phyloP scores from a whole-genome alignment of 768 basidiomycete species.

The Butyriboletus loyo region DNA sequence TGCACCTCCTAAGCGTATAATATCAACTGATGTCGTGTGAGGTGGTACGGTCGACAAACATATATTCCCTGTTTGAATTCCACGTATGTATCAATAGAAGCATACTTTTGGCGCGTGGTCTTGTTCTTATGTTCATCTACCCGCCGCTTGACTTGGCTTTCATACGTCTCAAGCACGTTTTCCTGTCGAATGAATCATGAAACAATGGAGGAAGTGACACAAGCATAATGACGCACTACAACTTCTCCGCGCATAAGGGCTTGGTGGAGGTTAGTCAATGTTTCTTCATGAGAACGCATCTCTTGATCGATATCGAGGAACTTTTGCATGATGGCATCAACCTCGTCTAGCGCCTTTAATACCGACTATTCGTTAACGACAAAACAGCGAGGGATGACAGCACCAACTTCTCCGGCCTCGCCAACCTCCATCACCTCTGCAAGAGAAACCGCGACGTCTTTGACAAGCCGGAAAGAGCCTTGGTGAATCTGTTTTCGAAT shows the following conservation, averaged over 20 bases:
- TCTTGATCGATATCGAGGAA: conserved; percentile 65
- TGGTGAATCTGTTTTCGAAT: conserved; percentile 49
- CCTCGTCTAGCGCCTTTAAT: conserved; percentile 49
- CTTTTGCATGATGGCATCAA: conserved; percentile 67
- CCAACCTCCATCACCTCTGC: conserved; percentile 61
- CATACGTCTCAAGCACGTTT: conserved; percentile 50
- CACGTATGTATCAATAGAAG: conserved; percentile 54
- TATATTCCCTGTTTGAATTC: conserved; percentile 65
- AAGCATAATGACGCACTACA: conserved; percentile 46
- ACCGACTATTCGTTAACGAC: background rate
- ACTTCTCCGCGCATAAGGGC: conserved; percentile 50
- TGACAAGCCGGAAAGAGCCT: conserved; percentile 42
- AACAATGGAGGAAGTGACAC: background rate
- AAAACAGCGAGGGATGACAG: background rate
- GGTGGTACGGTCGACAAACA: conserved; percentile 40
- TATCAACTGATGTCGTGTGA: conserved; percentile 6
- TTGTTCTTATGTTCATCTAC: conserved; percentile 50
- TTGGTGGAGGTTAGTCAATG: conserved; percentile 56
- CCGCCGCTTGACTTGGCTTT: conserved; percentile 39
- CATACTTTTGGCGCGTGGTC: conserved; percentile 80
- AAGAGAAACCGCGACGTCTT: conserved; percentile 52
- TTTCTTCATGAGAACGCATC: conserved; percentile 53
- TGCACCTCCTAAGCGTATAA: conserved; percentile 52
- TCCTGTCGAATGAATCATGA: conserved; percentile 36
- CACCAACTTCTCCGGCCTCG: conserved; percentile 49